Evolutionary conservation across 352 stramenopile species (phyloP), one percentile per base, ranked within the genome.

Genomic region (Phytophthora pistaciae): DNA sequence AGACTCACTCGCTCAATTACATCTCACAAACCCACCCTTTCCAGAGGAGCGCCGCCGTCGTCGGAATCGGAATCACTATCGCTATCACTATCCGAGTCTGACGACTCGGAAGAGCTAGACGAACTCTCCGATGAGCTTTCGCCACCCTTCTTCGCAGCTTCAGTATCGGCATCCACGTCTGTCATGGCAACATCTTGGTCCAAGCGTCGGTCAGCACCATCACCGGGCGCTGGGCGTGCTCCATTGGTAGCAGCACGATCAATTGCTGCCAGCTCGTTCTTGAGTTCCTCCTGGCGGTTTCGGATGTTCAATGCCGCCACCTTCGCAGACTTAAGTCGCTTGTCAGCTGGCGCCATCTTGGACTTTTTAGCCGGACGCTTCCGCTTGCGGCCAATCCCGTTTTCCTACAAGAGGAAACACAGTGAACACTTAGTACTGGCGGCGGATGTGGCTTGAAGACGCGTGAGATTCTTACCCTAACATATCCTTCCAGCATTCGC

Each of bases 401-500:
- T 92, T 74, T 97, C 89, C 90, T 96, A 72, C 49, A 76, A 48
- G 23, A 46, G 50, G 16, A 56, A 9, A 72, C 59, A 53, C 42
- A 74, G 38, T 11, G n/a, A 63, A 67, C n/a, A 60, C 62, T 72
- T 67, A 72, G 25, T 64, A 74, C 57, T 74, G 10, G 38, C 50
- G 50, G 56, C 25, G 52, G 46, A 31, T 48, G 31, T 72, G 66
- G 46, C 58, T 74, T 63, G 53, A 70, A 72, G 69, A 67, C 21
- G 59, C 65, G n/a, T 59, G n/a, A 63, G 18, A 65, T 75, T 84
- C 86, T 74, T 87, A 96, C 90, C 75, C 87, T 80, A 76, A 97
- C 86, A 68, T 95, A 97, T 74, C 89, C 89, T 87, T 97, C 88
- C 50, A 97, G 85, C 88, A 96, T 96, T 46, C 90, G 81, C 64